Evolutionary conservation across 2,329 filamentous ascomycete species (phyloP), one percentile per base, ranked within the genome.

Genomic region (Talaromyces sp.): DNA sequence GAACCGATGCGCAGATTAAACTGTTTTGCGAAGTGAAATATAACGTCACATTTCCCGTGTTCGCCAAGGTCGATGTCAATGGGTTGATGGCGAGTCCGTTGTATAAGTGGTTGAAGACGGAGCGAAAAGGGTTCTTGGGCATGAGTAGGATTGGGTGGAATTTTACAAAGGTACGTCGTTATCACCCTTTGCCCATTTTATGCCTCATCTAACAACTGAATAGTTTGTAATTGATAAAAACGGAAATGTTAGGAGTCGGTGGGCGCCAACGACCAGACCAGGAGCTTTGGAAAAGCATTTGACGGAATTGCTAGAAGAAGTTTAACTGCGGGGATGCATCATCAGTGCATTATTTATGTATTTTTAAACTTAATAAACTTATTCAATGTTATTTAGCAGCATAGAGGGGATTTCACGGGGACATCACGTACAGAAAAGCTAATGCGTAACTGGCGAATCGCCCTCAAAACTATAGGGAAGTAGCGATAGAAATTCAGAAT

Each of bases 401-500:
- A 38, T 38, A 17, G 14, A 38, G n/a, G 14, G 32, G 17, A 6
- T 9, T 38, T n/a, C 14, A 38, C 35, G 2, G 14, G 9, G 14
- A 38, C 14, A 38, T n/a, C 14, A 11, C 43, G 11, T 24, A 24
- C 19, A 11, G 24, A 12, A 1, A 46, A 46, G 19, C 3, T 38
- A 46, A 8, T 46, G n/a, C 4, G 2, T 17, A 46, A 19, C n/a
- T 4, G 43, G 11, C 21, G 24, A 21, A 24, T 51, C 35, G 3
- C 14, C 41, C 1, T 61, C 53, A 17, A 58, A 46, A 24, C 51
- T 61, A 35, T 62, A 61, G 0, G 59, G 46, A 29, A 62, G 61
- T 31, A 63, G 31, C 1, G 64, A 64, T 14, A 62, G 26, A 43
- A 64, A 62, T 19, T 61, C 59, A 5, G 50, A 38, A 35, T 64